Conservation (phyloP, 1,139 yeast genomes). For the Scheffersomyces illinoinensis region DNA sequence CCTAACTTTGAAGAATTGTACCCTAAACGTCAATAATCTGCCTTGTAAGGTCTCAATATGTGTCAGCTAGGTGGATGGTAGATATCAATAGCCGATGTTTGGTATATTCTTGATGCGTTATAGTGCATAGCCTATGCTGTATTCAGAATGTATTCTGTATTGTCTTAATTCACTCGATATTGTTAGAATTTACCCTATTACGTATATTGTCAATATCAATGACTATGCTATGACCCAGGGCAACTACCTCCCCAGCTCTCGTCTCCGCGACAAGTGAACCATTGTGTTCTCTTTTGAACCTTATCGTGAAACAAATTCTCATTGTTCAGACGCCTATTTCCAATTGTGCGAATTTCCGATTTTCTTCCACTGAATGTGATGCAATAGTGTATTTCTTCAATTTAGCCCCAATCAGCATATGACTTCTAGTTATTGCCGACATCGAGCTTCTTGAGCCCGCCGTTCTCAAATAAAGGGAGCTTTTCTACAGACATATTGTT, state of each 20-base stretch:
- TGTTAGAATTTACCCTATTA: not conserved
- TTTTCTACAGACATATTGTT: not conserved
- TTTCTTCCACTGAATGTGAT: not conserved
- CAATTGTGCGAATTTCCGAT: not conserved
- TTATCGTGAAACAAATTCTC: not conserved
- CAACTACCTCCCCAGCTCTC: not conserved
- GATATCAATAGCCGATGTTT: not conserved
- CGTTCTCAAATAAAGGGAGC: not conserved
- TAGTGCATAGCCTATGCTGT: not conserved
- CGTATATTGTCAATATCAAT: not conserved
- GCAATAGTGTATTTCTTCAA: not conserved
- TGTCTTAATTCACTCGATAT: not conserved
- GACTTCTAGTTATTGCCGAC: not conserved
- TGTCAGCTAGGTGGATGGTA: not conserved
- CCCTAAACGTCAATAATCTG: no score
- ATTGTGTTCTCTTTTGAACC: not conserved
- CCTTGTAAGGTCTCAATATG: not conserved
- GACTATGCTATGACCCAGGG: not conserved
- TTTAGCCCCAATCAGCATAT: not conserved
- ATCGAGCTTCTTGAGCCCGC: not conserved
- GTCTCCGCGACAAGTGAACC: not conserved
- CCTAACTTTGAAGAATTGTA: no score
- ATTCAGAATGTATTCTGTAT: not conserved
- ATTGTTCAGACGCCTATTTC: not conserved
- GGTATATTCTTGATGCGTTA: not conserved